A percentile compares a stretch with the other conserved stretches of the same genome.
Conservation (phyloP, 306 rosid genomes). For the Oxytropis ochrocephala region DNA sequence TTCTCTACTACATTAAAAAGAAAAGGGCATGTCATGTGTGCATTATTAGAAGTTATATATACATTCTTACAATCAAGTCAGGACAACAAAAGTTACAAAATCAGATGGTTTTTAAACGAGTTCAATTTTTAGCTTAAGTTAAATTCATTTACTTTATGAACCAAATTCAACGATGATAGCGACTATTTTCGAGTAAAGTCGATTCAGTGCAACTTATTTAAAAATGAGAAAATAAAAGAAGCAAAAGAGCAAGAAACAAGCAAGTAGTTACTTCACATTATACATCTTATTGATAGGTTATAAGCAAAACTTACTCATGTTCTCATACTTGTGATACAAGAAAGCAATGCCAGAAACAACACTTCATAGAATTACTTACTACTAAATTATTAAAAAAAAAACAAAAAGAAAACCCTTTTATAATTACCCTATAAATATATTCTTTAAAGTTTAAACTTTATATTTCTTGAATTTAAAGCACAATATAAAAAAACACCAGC, state of each 20-base stretch:
- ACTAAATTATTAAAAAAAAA: background rate
- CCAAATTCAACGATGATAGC: too few species aligned
- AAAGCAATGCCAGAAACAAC: slow-evolving; percentile 19
- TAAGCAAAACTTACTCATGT: slow-evolving; percentile 23
- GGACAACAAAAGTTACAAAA: background rate
- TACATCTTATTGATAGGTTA: slow-evolving; percentile 21
- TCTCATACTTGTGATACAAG: slow-evolving; percentile 13
- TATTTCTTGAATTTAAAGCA: slow-evolving; percentile 28
- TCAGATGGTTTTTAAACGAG: background rate
- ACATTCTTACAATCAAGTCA: background rate
- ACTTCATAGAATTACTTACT: background rate
- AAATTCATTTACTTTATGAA: too few species aligned
- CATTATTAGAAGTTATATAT: background rate
- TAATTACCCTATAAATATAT: slow-evolving; percentile 6
- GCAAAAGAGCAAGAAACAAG: background rate
- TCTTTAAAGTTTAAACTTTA: background rate
- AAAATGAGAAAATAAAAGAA: background rate
- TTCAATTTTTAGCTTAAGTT: too few species aligned
- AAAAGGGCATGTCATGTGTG: background rate
- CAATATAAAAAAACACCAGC: slow-evolving; percentile 23
- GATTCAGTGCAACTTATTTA: background rate
- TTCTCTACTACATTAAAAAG: background rate
- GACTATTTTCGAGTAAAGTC: too few species aligned
- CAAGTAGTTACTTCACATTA: slow-evolving; percentile 9
- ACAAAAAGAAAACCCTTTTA: background rate